Conservation (phyloP, 352 stramenopile genomes). For the Pythium monospermum region DNA sequence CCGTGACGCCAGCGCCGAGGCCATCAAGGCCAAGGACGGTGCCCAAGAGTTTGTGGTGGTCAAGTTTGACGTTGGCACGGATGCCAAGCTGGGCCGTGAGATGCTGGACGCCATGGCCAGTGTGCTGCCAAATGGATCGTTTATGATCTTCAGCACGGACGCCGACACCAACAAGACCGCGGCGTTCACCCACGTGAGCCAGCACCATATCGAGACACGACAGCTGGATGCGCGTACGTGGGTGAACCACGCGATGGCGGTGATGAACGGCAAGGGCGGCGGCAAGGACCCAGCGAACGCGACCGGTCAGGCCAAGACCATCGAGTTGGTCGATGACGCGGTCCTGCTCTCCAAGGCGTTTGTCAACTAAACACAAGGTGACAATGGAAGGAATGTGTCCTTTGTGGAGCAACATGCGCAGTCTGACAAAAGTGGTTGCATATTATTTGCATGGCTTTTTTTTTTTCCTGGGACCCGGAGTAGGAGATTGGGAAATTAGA, state of each 20-base stretch:
- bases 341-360: conserved; percentile 62
- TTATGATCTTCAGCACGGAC: conserved; percentile 92
- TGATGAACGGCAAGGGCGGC: conserved; percentile 93
- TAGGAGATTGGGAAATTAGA: too few species aligned
- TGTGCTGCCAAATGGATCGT: conserved; percentile 77
- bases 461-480: too few species aligned
- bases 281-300: conserved; percentile 86
- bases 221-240: conserved; percentile 90
- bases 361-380: conserved; percentile 28
- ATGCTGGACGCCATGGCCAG: conserved; percentile 90
- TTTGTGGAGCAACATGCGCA: neutral
- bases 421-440: conserved; percentile 1
- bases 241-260: conserved; percentile 88
- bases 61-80: conserved; percentile 90
- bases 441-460: too few species aligned
- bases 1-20: conserved; percentile 47
- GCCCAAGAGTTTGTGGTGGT: conserved; percentile 77
- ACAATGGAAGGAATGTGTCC: neutral
- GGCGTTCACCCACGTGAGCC: conserved; percentile 90
- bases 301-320: conserved; percentile 76
- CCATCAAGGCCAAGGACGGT: conserved; percentile 52
- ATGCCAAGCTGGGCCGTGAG: conserved; percentile 93
- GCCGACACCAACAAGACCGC: conserved; percentile 90
- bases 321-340: conserved; percentile 63
- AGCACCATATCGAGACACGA: conserved; percentile 60